These are phyloP conservation scores for Hortiboletus campestris DNA, from an alignment of 768 basidiomycete genomes.

Conservation along the genomic window DNA sequence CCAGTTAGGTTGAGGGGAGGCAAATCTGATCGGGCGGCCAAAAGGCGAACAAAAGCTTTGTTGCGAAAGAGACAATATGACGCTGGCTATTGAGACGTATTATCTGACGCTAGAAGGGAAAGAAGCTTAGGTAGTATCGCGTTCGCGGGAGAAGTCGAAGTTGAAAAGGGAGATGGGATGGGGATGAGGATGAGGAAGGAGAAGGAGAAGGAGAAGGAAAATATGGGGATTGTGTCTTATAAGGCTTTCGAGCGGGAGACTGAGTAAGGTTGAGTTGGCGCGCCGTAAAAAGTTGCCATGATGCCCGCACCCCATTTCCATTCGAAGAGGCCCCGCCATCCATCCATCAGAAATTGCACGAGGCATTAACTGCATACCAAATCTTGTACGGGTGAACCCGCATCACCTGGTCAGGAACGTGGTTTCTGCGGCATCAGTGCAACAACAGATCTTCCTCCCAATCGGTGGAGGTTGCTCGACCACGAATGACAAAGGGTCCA, in stretches of 20 bases:
- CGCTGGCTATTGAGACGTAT: neutral
- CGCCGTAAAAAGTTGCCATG: slow-evolving; percentile 16
- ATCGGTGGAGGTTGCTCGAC: neutral
- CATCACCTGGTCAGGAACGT: slow-evolving; percentile 1
- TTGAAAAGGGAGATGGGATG: neutral
- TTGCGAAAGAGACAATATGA: neutral
- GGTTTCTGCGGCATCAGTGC: slow-evolving; percentile 6
- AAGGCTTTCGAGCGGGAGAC: neutral
- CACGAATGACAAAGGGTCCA: neutral
- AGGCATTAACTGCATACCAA: slow-evolving; percentile 18
- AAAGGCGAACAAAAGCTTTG: neutral
- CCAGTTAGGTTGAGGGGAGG: neutral
- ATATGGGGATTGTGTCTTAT: neutral
- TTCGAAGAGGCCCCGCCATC: slow-evolving; percentile 17
- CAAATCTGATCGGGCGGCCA: neutral
- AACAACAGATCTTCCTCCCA: neutral
- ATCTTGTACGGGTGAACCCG: slow-evolving; percentile 2
- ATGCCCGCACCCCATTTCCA: slow-evolving; percentile 17
- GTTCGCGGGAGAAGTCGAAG: neutral
- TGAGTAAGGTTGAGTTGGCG: slow-evolving; percentile 4
- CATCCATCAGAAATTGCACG: slow-evolving; percentile 24
- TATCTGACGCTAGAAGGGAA: neutral
- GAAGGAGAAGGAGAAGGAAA: neutral
- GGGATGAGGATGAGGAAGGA: neutral
- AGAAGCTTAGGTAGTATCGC: neutral